Evolutionary conservation across 176 grass and related monocot genomes (phyloP).

Genomic region (Lolium multiflorum): DNA sequence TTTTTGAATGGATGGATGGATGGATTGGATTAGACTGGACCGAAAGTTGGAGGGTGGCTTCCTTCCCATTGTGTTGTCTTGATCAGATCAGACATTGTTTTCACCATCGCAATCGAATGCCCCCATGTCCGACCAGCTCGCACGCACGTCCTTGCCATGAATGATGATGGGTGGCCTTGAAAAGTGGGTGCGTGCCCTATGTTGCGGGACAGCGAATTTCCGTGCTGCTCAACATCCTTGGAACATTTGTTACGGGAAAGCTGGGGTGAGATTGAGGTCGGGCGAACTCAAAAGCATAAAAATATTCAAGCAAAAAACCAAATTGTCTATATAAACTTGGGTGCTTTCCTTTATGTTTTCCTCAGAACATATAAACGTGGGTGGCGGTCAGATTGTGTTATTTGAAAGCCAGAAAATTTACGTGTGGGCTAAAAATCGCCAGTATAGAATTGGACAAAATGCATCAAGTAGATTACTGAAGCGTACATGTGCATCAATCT

Average conservation of each 20-base stretch:
- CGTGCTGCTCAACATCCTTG: not conserved
- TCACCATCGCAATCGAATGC: conserved; percentile 40
- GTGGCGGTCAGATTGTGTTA: too few relatives aligned
- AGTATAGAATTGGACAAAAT: too few relatives aligned
- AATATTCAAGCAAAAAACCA: too few relatives aligned
- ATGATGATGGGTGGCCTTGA: conserved; percentile 29
- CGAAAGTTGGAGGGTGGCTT: conserved; percentile 13
- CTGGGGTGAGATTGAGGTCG: not conserved
- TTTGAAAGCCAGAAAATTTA: too few relatives aligned
- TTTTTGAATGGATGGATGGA: too few relatives aligned
- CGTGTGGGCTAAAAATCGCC: too few relatives aligned
- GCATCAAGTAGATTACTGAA: not conserved
- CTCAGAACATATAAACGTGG: too few relatives aligned
- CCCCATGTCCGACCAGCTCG: not conserved
- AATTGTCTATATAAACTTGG: too few relatives aligned
- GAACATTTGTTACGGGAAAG: not conserved
- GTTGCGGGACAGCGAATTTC: conserved; percentile 9
- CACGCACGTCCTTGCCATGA: not conserved
- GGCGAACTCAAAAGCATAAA: too few relatives aligned
- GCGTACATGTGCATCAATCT: too few relatives aligned
- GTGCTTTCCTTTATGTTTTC: too few relatives aligned
- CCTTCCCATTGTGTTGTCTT: conserved; percentile 45
- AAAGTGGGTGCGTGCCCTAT: not conserved
- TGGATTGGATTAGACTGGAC: conserved; percentile 45
- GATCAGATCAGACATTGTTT: conserved; percentile 29